phyloP scores from a whole-genome alignment of 2,329 filamentous ascomycete genomes.

The Fusarium clavum region DNA sequence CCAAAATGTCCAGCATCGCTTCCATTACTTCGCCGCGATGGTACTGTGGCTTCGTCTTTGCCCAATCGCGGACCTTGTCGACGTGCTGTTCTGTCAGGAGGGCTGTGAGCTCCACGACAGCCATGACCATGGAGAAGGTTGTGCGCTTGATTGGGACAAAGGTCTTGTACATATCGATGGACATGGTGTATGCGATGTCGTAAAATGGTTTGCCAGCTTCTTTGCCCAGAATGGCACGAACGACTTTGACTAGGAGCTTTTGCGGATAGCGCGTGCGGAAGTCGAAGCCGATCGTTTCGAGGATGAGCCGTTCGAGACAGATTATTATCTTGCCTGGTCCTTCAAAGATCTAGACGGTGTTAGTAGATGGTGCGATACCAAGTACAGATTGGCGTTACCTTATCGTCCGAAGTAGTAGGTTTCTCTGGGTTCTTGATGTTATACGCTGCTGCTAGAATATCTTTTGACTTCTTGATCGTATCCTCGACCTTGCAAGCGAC shows the following conservation, averaged over 20 bases:
- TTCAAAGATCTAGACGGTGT: conserved; percentile 76
- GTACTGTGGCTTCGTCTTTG: conserved; percentile 60
- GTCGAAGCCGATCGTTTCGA: conserved; percentile 93
- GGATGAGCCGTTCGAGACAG: conserved; percentile 89
- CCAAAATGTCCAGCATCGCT: conserved; percentile 88
- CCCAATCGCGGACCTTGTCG: conserved; percentile 62
- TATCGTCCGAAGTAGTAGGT: conserved; percentile 83
- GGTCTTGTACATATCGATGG: conserved; percentile 91
- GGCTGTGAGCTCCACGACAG: conserved; percentile 82
- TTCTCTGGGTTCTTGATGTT: conserved; percentile 79
- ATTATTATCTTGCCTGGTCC: conserved; percentile 82
- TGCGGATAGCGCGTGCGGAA: conserved; percentile 92
- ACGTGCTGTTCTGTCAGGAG: conserved; percentile 67
- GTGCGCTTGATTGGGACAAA: conserved; percentile 92
- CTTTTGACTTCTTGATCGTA: conserved; percentile 94
- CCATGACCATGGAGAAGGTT: conserved; percentile 85
- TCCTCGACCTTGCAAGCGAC: conserved; percentile 98
- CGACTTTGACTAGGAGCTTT: conserved; percentile 83
- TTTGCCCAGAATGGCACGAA: conserved; percentile 65
- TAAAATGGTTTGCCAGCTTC: conserved; percentile 66
- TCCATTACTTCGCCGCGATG: conserved; percentile 69
- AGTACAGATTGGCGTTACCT: conserved; percentile 62
- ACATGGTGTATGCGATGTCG: conserved; percentile 81
- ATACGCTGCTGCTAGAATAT: conserved; percentile 90
- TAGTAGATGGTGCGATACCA: not conserved